Evolutionary conservation across 352 stramenopile genomes (phyloP), one percentile per base, ranked within the genome.

Genomic region (Pythium folliculosum): DNA sequence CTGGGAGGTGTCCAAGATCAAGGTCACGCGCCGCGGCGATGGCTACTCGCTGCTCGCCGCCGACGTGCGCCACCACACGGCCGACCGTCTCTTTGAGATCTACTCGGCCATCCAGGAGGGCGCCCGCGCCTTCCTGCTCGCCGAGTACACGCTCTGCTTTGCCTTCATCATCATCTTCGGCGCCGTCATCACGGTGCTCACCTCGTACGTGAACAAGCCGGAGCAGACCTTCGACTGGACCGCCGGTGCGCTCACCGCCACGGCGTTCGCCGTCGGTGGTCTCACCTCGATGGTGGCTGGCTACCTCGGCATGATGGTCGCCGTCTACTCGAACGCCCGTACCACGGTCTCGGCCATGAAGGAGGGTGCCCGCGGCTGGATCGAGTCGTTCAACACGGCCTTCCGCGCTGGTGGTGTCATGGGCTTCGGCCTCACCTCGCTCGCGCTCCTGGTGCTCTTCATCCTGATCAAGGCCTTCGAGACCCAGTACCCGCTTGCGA

Each of bases 261-360:
- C 98, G 50, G 95, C 95, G 23, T 99, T 99, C 77, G 80, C 99
- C n/a, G 84, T 99, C 30, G 98, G 98, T 75, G 97, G 96, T 55
- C 77, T 98, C 59, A 99, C 97, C 62, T 99, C 97, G 49, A 99
- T 99, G 83, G 80, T 94, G 27, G 94, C 93, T 52, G 98, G 98
- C 65, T 99, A 99, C 85, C 93, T 99, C 74, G 98, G 98, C 63
- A 99, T 99, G 98, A 99, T 99, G 86, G 96, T 99, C 38, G 98
- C 98, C 27, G 97, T 99, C 21, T 99, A 98, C 84, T 96, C 97
- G 62, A 99, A 99, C 82, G 97, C 98, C 12, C 93, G 97, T 73
- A 99, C 97, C 56, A 99, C 97, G 49, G 90, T 99, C 52, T 97
- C 92, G 57, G 97, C 97, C 55, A 97, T 99, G 84, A 97, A 98